Base-by-base conservation (phyloP, 208 protist species). In the Leishmania turanica region DNA sequence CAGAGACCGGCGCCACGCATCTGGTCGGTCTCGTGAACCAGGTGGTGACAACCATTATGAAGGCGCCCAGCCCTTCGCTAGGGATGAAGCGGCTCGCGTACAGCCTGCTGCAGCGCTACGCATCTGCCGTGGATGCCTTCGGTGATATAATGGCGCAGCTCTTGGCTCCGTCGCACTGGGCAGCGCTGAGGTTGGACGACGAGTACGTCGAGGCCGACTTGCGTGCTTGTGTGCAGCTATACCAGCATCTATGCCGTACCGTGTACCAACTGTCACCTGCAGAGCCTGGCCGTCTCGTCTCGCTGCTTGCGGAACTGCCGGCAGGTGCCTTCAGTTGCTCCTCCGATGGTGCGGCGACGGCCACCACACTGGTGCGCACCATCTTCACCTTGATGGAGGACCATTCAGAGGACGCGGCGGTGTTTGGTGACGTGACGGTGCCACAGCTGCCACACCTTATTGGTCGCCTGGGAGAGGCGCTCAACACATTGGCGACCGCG, bases 21-120 rank as follows among this genome's bases (percentile, higher is more conserved):
- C 72, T 86, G 47, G 78, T 86, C 27, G 40, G 66, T 24, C 51
- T 76, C 1, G 82, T 79, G 21, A 70, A 45, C 47, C 47, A 64
- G 5, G 65, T 82, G 2, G 73, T 82, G 31, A 78, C 78, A 24
- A 77, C 78, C 47, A 68, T 86, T 31, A 5, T 79, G 3, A 53
- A 24, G 15, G 72, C 60, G 1, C 66, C 78, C 37, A 27, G n/a
- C 4, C 71, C 82, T 37, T 86, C 82, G 9, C 77, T 80, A 11
- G 47, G 77, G 49, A 82, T 86, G 82, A 68, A 62, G 47, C 74
- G 66, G 6, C 24, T 62, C 11, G 82, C 77, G 40, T 79, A 82
- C 56, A 37, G 49, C 11, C 66, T 86, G 31, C 68, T 86, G 51
- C 72, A 79, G 53, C 82, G 82, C 73, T 86, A 86, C 78, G 64